Evolutionary conservation across 805 yeast species (phyloP), one percentile per base, ranked within the genome.

Genomic region (Myxozyma kluyveri): DNA sequence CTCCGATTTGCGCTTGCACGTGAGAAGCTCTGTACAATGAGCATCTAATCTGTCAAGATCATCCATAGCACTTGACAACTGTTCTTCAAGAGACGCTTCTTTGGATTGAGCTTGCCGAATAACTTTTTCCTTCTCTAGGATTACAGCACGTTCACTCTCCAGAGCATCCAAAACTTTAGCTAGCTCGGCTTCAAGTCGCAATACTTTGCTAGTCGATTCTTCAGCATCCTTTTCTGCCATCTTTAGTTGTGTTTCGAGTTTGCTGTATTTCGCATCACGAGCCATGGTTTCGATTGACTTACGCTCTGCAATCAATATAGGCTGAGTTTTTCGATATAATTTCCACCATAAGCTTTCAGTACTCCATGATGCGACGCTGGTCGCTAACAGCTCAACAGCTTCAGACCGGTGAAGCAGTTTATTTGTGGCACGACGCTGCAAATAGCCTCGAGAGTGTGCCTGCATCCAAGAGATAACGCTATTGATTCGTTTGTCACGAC

Each of bases 291-390:
- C 63, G 24, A 51, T 59, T 43, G 81, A 77, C 50, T 81, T 83
- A 21, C 80, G 77, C 4, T 83, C 77, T 41, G 83, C 86, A 54
- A 74, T 80, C 29, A 89, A 69, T 38, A 89, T 66, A 1, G 98
- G 98, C 60, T 85, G 87, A 60, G 91, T 71, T 48, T 79, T 78
- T 19, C 81, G 72, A 54, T 82, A 81, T 41, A 93, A 72, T 45
- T 76, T 79, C 69, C 86, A 86, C 99, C 99, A 93, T 18, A 86
- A 85, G 64, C 82, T 82, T 9, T 73, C 65, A 42, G 72, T 68
- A 42, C 61, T 61, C 10, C 82, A 64, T 0, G 74, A 67, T 31
- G 70, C 67, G 61, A 93, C 77, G 38, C 86, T 84, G 48, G 74
- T 73, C 47, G 84, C 80, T 37, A 93, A 69, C 1, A 84, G 72